Base-by-base conservation (phyloP, 352 stramenopile genomes). In the Pythium periplocum region DNA sequence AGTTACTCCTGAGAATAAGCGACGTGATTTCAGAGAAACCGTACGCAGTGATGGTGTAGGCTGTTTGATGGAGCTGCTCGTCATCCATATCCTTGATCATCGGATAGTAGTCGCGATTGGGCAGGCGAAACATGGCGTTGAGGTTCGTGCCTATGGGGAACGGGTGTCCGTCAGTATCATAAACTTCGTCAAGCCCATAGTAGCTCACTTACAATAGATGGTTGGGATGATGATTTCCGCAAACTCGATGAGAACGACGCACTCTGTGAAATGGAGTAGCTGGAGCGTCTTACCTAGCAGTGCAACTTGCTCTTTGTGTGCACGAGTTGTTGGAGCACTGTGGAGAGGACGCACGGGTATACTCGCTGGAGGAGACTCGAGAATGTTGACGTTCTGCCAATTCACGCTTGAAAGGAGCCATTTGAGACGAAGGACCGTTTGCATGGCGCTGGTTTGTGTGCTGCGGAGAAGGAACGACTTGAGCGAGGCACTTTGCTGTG, bases 211-310 rank as follows among this genome's bases (percentile, higher is more conserved):
- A 51, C 32, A 17, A 17, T 55, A 48, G 8, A 55, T 11, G 6
- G 55, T 6, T n/a, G 53, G 45, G 44, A 59, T 48, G 6, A 53
- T 53, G 45, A 12, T 37, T 37, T 49, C 55, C 33, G 49, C 32
- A 34, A 41, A 55, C 41, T 61, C 55, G 44, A 61, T 37, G n/a
- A 61, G 55, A 17, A 51, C 47, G 30, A 55, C 9, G 34, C 45
- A 61, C 48, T 61, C 47, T 17, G 39, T 36, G n/a, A 48, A 32
- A 37, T 45, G 55, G 42, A 51, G 38, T 32, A 43, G 30, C 6
- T 43, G 38, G 0, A 55, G 55, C 17, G 55, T 61, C 35, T 54
- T 34, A 6, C 44, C 47, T 6, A 61, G 11, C 2, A 60, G 38
- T n/a, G 26, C 44, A 31, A 11, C 11, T 9, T 17, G 44, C 11